A percentile compares a stretch with the other conserved stretches of the same genome.
phyloP scores from a whole-genome alignment of 148 eudicot genomes.

The Vaccinium corymbosum region DNA sequence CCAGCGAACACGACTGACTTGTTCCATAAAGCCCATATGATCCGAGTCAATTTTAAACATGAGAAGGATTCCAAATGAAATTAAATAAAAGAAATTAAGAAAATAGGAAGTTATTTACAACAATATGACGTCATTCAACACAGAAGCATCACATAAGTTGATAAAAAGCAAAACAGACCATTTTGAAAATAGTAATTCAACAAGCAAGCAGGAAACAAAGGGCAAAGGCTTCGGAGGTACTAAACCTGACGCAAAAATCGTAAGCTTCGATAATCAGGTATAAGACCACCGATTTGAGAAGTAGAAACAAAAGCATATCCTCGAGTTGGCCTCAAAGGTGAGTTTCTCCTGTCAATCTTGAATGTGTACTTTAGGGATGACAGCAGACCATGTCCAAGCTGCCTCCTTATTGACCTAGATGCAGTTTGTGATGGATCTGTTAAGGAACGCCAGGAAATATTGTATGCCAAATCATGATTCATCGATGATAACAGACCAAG shows the following conservation, averaged over 20 bases:
- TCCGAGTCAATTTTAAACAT: not conserved
- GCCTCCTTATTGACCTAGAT: constrained; percentile 74
- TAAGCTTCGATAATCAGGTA: constrained; percentile 75
- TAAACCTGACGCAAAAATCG: constrained; percentile 86
- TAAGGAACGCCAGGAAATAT: constrained; percentile 77
- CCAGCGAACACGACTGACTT: not conserved
- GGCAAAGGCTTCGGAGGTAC: not conserved
- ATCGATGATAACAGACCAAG: constrained; percentile 64
- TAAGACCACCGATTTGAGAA: constrained; percentile 72
- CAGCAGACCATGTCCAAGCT: constrained; percentile 79
- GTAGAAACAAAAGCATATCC: constrained; percentile 85
- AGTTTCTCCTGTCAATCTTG: constrained; percentile 76
- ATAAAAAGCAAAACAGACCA: not conserved
- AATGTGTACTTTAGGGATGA: constrained; percentile 82
- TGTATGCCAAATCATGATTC: constrained; percentile 76
- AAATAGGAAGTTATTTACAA: not conserved
- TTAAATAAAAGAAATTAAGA: not conserved
- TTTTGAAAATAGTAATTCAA: not conserved
- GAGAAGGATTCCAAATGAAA: not conserved
- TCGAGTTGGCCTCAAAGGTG: constrained; percentile 75
- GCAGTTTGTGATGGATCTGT: constrained; percentile 89
- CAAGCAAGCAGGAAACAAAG: not conserved
- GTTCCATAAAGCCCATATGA: not conserved
- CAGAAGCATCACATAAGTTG: not conserved
- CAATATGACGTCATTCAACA: not conserved